A percentile compares a stretch with the other conserved stretches of the same genome.
Evolutionary conservation across 2,329 filamentous ascomycete genomes (phyloP).

Genomic region (Cladosporium sp.): DNA sequence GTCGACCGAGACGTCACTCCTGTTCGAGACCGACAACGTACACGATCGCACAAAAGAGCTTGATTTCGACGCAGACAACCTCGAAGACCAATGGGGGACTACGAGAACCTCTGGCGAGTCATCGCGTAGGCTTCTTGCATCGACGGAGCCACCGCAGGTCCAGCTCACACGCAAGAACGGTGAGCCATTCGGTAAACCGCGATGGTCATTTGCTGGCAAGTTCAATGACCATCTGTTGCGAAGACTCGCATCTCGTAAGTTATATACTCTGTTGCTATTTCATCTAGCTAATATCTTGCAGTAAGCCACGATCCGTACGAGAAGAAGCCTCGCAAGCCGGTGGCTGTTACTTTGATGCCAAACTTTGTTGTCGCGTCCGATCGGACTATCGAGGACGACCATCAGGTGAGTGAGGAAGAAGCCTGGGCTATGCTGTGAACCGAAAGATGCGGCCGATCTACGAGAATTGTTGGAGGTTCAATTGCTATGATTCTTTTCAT

Average conservation of each 20-base stretch:
- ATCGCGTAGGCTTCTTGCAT: background rate
- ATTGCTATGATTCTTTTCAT: background rate
- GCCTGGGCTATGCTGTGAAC: background rate
- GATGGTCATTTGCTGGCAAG: conserved; percentile 12
- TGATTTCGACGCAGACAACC: background rate
- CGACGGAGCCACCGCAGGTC: background rate
- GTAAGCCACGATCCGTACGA: background rate
- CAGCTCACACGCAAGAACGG: conserved; percentile 4
- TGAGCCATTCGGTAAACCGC: background rate
- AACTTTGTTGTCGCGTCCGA: background rate
- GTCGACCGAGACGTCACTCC: background rate
- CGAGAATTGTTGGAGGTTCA: background rate
- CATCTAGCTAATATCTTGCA: background rate
- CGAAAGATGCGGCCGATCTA: background rate
- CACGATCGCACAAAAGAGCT: background rate
- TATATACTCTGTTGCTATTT: background rate
- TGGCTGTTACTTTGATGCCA: background rate
- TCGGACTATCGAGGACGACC: background rate
- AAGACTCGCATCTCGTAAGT: conserved; percentile 9
- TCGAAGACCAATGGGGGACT: background rate
- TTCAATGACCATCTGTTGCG: conserved; percentile 4
- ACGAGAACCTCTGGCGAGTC: background rate
- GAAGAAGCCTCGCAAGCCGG: background rate
- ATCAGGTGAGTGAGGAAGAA: background rate
- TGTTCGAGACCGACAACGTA: background rate